phyloP scores from a whole-genome alignment of 2,329 filamentous ascomycete species.

The Sclerotinia borealis region DNA sequence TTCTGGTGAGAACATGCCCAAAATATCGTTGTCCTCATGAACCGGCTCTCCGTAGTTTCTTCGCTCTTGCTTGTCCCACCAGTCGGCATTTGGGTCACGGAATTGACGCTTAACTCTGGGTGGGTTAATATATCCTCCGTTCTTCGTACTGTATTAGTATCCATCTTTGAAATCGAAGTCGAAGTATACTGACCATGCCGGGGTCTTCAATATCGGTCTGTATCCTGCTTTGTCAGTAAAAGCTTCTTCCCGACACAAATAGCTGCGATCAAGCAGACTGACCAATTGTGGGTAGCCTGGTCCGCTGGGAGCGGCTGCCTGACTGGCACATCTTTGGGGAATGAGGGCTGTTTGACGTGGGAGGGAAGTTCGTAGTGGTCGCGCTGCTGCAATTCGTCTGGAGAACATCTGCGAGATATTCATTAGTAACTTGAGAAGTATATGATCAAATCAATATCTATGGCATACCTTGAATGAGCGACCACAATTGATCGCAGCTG shows the following conservation, averaged over 20 bases:
- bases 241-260: not conserved
- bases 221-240: conserved; percentile 19
- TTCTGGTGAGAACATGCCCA: conserved; percentile 83
- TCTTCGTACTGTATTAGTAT: conserved; percentile 43
- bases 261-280: conserved; percentile 15
- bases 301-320: conserved; percentile 15
- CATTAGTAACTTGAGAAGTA: not conserved
- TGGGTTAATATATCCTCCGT: conserved; percentile 79
- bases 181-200: conserved; percentile 48
- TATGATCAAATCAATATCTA: not conserved
- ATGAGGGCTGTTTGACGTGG: conserved; percentile 45
- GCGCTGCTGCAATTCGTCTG: conserved; percentile 50
- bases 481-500: not conserved
- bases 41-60: conserved; percentile 95
- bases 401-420: conserved; percentile 49
- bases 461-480: conserved; percentile 9
- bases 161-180: not conserved
- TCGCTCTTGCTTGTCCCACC: conserved; percentile 97
- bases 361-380: conserved; percentile 41
- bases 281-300: conserved; percentile 30
- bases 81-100: conserved; percentile 86
- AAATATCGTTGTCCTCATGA: conserved; percentile 91
- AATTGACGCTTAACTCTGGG: conserved; percentile 77
- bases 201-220: conserved; percentile 57
- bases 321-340: conserved; percentile 43